Evolutionary conservation across 768 basidiomycete species (phyloP).

Genomic region (Phaeolepiota aurea): DNA sequence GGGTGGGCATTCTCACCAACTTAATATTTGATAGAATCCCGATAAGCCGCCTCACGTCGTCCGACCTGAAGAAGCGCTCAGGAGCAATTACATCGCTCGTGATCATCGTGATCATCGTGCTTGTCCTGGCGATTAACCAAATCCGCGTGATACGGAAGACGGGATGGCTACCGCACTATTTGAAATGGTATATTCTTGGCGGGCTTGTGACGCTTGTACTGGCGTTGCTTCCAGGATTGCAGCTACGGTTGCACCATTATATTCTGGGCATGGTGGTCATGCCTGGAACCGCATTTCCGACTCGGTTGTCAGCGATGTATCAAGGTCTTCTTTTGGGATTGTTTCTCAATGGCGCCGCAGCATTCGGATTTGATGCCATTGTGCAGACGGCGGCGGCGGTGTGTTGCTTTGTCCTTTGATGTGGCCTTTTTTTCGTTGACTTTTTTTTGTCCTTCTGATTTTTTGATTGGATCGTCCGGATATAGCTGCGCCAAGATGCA

Average conservation of each 20-base stretch:
- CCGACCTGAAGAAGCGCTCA: constrained; percentile 55
- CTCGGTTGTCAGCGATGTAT: constrained; percentile 68
- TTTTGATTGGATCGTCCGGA: not conserved
- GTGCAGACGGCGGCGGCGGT: constrained; percentile 70
- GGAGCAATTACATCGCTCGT: constrained; percentile 65
- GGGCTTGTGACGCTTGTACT: constrained; percentile 61
- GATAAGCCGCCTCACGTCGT: constrained; percentile 63
- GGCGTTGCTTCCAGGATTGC: constrained; percentile 57
- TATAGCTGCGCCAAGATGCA: constrained; percentile 66
- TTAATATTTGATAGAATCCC: constrained; percentile 66
- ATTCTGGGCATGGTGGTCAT: constrained; percentile 67
- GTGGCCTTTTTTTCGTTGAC: constrained; percentile 3
- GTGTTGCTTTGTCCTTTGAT: constrained; percentile 18
- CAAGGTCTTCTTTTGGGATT: constrained; percentile 79
- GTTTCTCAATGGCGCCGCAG: constrained; percentile 72
- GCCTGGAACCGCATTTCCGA: constrained; percentile 76
- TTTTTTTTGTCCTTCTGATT: constrained; percentile 3
- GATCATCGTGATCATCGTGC: constrained; percentile 55
- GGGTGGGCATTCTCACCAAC: constrained; percentile 73
- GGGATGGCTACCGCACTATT: constrained; percentile 73
- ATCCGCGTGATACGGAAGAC: constrained; percentile 77
- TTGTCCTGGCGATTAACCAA: constrained; percentile 63
- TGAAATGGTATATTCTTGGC: constrained; percentile 64
- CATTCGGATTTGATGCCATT: constrained; percentile 75
- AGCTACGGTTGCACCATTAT: constrained; percentile 77